These are phyloP conservation scores for Penicillium longicatenatum DNA, from an alignment of 495 filamentous ascomycete species.

Conservation along the genomic window DNA sequence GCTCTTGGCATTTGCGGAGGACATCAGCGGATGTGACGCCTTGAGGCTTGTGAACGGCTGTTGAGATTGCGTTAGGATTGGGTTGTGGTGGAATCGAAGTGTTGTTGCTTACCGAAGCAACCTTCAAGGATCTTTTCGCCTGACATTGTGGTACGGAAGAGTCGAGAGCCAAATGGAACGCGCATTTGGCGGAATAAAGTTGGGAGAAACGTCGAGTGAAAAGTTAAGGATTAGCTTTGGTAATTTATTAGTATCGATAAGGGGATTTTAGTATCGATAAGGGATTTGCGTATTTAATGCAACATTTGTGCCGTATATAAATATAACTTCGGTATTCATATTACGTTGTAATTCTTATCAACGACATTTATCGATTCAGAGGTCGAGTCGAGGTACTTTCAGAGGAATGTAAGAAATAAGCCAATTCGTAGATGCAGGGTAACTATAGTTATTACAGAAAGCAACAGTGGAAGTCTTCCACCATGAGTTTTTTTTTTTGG, in stretches of 20 bases:
- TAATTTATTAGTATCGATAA: slow-evolving; percentile 4
- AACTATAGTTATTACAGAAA: slow-evolving; percentile 30
- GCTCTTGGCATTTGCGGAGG: slow-evolving; percentile 75
- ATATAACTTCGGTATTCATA: not conserved
- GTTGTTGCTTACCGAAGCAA: slow-evolving; percentile 61
- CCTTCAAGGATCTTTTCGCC: slow-evolving; percentile 68
- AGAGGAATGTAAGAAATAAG: slow-evolving; percentile 5
- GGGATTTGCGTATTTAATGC: not conserved
- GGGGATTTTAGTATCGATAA: not conserved
- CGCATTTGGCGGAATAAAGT: slow-evolving; percentile 27
- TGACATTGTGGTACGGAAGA: slow-evolving; percentile 54
- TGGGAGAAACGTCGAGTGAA: not conserved
- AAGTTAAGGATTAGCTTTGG: slow-evolving; percentile 1
- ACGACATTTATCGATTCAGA: too few species aligned
- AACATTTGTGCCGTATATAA: not conserved
- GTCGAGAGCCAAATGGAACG: slow-evolving; percentile 31
- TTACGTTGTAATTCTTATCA: not conserved
- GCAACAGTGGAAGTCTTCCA: slow-evolving; percentile 18
- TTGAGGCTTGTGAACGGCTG: slow-evolving; percentile 91
- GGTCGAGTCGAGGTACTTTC: not conserved
- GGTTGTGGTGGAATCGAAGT: not conserved
- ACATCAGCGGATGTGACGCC: slow-evolving; percentile 84
- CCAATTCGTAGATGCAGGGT: slow-evolving; percentile 26
- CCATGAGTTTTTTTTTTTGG: slow-evolving; percentile 20
- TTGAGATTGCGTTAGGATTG: slow-evolving; percentile 4